These are phyloP conservation scores for Aspergillus pseudoterreus DNA, from an alignment of 2,329 filamentous ascomycete species.

Conservation along the genomic window DNA sequence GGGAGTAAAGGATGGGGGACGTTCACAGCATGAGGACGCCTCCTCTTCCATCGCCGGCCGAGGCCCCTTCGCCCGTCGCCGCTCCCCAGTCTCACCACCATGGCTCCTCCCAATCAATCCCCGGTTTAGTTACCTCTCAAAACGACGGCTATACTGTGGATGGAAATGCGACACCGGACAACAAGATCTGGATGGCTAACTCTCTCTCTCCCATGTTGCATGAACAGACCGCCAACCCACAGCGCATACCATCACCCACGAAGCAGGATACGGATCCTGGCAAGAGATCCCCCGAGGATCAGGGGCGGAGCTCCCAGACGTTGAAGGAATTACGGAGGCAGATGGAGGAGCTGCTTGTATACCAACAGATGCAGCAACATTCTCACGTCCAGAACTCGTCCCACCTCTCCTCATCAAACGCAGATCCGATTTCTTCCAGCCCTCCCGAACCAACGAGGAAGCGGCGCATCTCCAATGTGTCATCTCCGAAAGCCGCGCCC, in stretches of 20 bases:
- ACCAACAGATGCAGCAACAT: constrained; percentile 36
- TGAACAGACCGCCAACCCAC: constrained; percentile 17
- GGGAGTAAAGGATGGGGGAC: constrained; percentile 33
- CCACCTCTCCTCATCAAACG: constrained; percentile 14
- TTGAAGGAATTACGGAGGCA: constrained; percentile 39
- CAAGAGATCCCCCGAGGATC: constrained; percentile 24
- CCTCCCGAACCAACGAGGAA: constrained; percentile 26
- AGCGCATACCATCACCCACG: constrained; percentile 9
- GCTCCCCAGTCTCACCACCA: constrained; percentile 21
- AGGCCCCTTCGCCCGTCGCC: constrained; percentile 31
- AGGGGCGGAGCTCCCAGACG: constrained; percentile 33
- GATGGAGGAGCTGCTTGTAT: constrained; percentile 41
- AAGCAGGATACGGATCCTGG: constrained; percentile 20
- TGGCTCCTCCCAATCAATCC: constrained; percentile 23
- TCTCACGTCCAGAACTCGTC: constrained; percentile 19
- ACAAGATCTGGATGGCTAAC: constrained; percentile 18
- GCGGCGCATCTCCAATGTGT: constrained; percentile 25
- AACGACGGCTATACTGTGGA: constrained; percentile 15
- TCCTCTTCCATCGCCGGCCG: constrained; percentile 38
- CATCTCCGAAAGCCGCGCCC: constrained; percentile 18
- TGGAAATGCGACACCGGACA: constrained; percentile 10
- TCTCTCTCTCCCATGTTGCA: constrained; percentile 12
- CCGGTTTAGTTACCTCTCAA: constrained; percentile 15
- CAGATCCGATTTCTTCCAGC: constrained; percentile 9
- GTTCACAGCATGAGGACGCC: constrained; percentile 36